Evolutionary conservation across 805 yeast species (phyloP).

Genomic region (Metschnikowia continentalis): DNA sequence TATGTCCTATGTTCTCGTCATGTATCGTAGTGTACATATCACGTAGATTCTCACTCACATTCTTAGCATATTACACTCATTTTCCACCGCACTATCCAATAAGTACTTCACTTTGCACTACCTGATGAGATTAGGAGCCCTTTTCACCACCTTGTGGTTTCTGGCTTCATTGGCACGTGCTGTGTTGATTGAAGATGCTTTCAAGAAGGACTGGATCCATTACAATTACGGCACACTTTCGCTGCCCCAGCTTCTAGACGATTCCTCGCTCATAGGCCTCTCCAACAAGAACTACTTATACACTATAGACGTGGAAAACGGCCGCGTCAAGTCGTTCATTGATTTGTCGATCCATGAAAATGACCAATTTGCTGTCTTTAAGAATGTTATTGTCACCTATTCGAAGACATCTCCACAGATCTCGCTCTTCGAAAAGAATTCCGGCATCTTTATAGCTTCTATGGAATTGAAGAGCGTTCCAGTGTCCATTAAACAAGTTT

Average conservation of each 20-base stretch:
- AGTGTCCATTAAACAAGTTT: neutral
- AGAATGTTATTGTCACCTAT: slow-evolving; percentile 8
- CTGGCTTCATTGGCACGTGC: slow-evolving; percentile 5
- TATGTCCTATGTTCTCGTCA: too few species aligned
- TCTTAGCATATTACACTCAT: neutral
- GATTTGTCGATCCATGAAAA: slow-evolving; percentile 18
- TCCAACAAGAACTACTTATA: slow-evolving; percentile 23
- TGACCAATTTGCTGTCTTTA: slow-evolving; percentile 8
- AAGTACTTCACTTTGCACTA: neutral
- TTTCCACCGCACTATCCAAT: neutral
- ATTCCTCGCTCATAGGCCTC: slow-evolving; percentile 19
- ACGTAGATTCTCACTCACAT: neutral
- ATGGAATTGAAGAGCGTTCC: slow-evolving; percentile 6
- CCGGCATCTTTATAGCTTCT: slow-evolving; percentile 11
- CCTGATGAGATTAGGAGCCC: slow-evolving; percentile 4
- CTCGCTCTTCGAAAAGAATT: slow-evolving; percentile 10
- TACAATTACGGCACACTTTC: slow-evolving; percentile 40
- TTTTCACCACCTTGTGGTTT: slow-evolving; percentile 1
- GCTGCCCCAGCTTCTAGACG: slow-evolving; percentile 12
- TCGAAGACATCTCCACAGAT: slow-evolving; percentile 5
- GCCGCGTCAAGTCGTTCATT: slow-evolving; percentile 26
- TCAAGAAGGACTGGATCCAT: slow-evolving; percentile 51
- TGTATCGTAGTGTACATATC: neutral
- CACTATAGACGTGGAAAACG: slow-evolving; percentile 19
- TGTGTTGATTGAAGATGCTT: slow-evolving; percentile 49